Conservation (phyloP, 768 basidiomycete species). For the Pisolithus tinctorius region DNA sequence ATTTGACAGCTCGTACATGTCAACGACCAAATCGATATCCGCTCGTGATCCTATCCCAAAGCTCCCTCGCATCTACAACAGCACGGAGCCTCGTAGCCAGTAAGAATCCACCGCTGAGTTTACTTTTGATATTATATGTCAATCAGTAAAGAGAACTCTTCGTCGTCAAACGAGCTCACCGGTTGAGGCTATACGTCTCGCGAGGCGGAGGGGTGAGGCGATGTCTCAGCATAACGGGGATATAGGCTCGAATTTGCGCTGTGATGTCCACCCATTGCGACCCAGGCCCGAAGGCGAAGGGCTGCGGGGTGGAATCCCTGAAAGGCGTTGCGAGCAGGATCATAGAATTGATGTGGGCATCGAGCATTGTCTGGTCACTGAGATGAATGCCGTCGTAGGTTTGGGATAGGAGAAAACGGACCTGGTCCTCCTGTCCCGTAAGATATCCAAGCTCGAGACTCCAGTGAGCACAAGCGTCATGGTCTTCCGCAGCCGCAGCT, state of each 20-base stretch:
- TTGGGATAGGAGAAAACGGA: constrained; percentile 20
- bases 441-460: constrained; percentile 85
- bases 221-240: constrained; percentile 86
- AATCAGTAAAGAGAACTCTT: neutral
- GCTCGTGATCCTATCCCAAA: constrained; percentile 70
- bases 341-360: constrained; percentile 83
- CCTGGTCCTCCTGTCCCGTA: constrained; percentile 82
- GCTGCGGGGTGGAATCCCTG: constrained; percentile 51
- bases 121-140: constrained; percentile 36
- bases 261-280: constrained; percentile 68
- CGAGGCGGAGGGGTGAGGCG: constrained; percentile 87
- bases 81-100: constrained; percentile 72
- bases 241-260: constrained; percentile 64
- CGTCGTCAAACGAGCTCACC: constrained; percentile 37
- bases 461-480: constrained; percentile 58
- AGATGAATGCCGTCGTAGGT: neutral
- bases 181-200: constrained; percentile 92
- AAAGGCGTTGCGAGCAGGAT: constrained; percentile 84
- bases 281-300: constrained; percentile 73
- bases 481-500: constrained; percentile 67
- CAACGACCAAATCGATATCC: constrained; percentile 12
- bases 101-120: constrained; percentile 77
- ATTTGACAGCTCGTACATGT: no score
- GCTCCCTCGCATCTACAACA: constrained; percentile 57
- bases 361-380: constrained; percentile 56